Percentiles rank a stretch among this genome's conserved stretches.
Evolutionary conservation across 306 rosid species (phyloP).

Genomic region (Quercus parvula): DNA sequence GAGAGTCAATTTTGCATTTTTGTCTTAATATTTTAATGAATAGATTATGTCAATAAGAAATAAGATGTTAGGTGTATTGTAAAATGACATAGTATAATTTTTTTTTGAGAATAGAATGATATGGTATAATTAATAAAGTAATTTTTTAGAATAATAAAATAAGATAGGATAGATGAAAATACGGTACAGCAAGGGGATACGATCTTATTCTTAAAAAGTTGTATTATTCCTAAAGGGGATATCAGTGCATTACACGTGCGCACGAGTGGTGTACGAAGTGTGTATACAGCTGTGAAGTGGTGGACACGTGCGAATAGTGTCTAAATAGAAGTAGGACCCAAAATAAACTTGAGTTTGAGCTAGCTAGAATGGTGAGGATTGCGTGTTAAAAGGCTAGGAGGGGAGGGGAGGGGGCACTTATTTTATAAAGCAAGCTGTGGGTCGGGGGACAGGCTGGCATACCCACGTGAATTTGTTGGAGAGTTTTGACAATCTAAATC

Average conservation of each 20-base stretch:
- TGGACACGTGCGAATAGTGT: conserved; percentile 11
- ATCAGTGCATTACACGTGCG: neutral
- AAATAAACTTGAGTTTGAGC: neutral
- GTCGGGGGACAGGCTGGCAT: neutral
- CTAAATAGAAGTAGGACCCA: neutral
- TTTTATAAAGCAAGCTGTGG: neutral
- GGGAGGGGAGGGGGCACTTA: neutral
- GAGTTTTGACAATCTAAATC: neutral
- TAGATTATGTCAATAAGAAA: no score
- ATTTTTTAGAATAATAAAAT: no score
- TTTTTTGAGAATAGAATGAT: no score
- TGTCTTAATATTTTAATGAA: no score
- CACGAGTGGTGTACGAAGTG: neutral
- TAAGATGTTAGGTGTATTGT: rapidly evolving
- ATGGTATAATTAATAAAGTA: no score
- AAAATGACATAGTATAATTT: no score
- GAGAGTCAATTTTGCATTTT: no score
- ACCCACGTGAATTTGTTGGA: neutral
- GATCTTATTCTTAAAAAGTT: neutral
- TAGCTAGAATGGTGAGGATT: neutral
- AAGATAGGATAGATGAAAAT: rapidly evolving
- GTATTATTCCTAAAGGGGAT: neutral
- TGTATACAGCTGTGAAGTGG: neutral
- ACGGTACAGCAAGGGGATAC: rapidly evolving
- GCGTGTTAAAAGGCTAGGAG: neutral